phyloP scores from a whole-genome alignment of 2,329 filamentous ascomycete genomes.

The Triangularia setosa region DNA sequence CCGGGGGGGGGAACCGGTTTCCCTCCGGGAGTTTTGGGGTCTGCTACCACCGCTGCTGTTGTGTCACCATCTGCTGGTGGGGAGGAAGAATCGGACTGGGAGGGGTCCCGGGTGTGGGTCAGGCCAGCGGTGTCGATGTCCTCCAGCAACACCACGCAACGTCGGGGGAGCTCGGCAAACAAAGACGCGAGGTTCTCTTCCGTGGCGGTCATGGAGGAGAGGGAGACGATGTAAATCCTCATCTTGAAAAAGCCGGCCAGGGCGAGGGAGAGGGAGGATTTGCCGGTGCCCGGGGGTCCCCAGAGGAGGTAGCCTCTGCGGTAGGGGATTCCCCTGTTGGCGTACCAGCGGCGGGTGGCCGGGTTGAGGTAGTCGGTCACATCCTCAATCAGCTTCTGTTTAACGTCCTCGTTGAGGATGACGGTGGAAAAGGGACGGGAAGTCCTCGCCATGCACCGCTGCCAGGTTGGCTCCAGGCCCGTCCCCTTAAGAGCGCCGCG shows the following conservation, averaged over 20 bases:
- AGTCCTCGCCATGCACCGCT: constrained; percentile 58
- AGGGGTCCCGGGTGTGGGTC: constrained; percentile 52
- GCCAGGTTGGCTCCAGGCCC: constrained; percentile 49
- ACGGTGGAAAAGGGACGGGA: constrained; percentile 62
- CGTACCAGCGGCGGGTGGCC: constrained; percentile 70
- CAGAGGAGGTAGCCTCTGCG: constrained; percentile 78
- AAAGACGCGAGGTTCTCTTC: constrained; percentile 63
- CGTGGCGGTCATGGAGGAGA: constrained; percentile 58
- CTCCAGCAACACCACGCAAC: constrained; percentile 70
- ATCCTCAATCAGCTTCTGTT: constrained; percentile 57
- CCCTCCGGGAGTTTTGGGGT: not conserved
- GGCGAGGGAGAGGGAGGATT: constrained; percentile 67
- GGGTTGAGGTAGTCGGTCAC: constrained; percentile 61
- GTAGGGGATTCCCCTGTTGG: constrained; percentile 79
- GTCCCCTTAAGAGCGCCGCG: constrained; percentile 47
- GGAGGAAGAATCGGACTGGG: not conserved
- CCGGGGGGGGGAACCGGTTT: constrained; percentile 21
- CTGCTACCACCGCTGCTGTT: no score
- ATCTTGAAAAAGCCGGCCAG: constrained; percentile 67
- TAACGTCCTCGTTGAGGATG: constrained; percentile 58
- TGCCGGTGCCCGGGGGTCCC: constrained; percentile 77
- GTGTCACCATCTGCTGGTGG: no score
- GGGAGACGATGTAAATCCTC: constrained; percentile 67
- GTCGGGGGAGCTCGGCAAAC: constrained; percentile 63
- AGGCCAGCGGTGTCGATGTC: constrained; percentile 73